Evolutionary conservation across 2,329 filamentous ascomycete genomes (phyloP).

Genomic region (Drechslerella dactyloides): DNA sequence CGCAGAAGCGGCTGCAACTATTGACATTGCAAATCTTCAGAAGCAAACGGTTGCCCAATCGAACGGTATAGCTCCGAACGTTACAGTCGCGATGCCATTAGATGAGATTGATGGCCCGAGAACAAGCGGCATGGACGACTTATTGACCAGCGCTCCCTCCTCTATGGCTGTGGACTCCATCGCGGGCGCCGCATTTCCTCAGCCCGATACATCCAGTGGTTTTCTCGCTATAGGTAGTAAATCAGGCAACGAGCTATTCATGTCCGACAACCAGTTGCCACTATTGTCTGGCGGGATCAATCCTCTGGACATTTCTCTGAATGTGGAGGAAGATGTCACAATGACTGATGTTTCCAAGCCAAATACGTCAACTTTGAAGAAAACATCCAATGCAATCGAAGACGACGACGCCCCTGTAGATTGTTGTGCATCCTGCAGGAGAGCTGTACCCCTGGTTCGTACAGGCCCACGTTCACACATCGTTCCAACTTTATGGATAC

Average conservation of each 20-base stretch:
- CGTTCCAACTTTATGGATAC: slow-evolving; percentile 63
- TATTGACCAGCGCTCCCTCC: slow-evolving; percentile 28
- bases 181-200: slow-evolving; percentile 30
- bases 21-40: slow-evolving; percentile 17
- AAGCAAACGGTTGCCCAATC: slow-evolving; percentile 16
- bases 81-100: slow-evolving; percentile 17
- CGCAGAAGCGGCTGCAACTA: not conserved
- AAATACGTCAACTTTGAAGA: slow-evolving; percentile 17
- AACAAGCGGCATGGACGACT: slow-evolving; percentile 21
- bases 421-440: slow-evolving; percentile 37
- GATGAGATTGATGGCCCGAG: slow-evolving; percentile 31
- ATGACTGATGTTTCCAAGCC: slow-evolving; percentile 31
- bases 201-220: slow-evolving; percentile 10
- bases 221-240: slow-evolving; percentile 31
- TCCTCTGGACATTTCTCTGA: slow-evolving; percentile 47
- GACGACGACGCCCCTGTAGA: slow-evolving; percentile 38
- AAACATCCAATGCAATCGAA: slow-evolving; percentile 11
- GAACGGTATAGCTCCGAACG: slow-evolving; percentile 17
- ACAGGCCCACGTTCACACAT: slow-evolving; percentile 39
- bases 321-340: slow-evolving; percentile 39
- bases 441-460: slow-evolving; percentile 37
- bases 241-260: slow-evolving; percentile 15
- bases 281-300: slow-evolving; percentile 43
- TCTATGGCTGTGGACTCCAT: slow-evolving; percentile 36
- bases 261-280: slow-evolving; percentile 23